phyloP scores from a whole-genome alignment of 768 basidiomycete genomes.

The Naganishia friedmannii region DNA sequence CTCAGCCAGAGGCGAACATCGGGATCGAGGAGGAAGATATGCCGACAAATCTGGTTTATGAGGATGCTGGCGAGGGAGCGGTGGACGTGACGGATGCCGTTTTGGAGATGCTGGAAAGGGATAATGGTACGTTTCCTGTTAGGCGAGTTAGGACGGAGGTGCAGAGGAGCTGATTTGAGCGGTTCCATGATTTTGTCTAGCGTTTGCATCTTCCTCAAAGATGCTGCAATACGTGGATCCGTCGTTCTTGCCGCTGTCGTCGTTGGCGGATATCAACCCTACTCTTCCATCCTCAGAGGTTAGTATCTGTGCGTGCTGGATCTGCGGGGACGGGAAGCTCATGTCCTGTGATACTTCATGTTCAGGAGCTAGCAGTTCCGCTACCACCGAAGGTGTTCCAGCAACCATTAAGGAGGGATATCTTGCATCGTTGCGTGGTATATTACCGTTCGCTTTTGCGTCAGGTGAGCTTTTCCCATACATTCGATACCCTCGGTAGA shows the following conservation, averaged over 20 bases:
- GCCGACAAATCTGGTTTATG: constrained; percentile 18
- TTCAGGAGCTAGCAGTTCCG: constrained; percentile 44
- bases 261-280: constrained; percentile 42
- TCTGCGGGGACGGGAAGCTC: background rate
- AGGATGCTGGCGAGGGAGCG: constrained; percentile 31
- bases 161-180: background rate
- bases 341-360: background rate
- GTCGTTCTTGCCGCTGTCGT: constrained; percentile 43
- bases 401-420: constrained; percentile 83
- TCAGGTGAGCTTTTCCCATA: constrained; percentile 53
- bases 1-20: constrained; percentile 18
- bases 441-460: constrained; percentile 83
- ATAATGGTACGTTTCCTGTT: constrained; percentile 44
- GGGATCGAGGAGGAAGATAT: constrained; percentile 24
- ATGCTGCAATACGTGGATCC: constrained; percentile 2
- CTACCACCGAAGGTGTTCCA: constrained; percentile 66
- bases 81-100: constrained; percentile 57
- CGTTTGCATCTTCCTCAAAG: constrained; percentile 13
- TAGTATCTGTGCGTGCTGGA: constrained; percentile 23
- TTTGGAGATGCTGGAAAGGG: constrained; percentile 60
- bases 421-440: constrained; percentile 85
- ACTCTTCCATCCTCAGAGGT: constrained; percentile 39
- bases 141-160: background rate
- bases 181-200: background rate
- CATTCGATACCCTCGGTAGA: background rate